Base-by-base conservation (phyloP, 2,329 filamentous ascomycete species). In the Drechslerella stenobrocha region DNA sequence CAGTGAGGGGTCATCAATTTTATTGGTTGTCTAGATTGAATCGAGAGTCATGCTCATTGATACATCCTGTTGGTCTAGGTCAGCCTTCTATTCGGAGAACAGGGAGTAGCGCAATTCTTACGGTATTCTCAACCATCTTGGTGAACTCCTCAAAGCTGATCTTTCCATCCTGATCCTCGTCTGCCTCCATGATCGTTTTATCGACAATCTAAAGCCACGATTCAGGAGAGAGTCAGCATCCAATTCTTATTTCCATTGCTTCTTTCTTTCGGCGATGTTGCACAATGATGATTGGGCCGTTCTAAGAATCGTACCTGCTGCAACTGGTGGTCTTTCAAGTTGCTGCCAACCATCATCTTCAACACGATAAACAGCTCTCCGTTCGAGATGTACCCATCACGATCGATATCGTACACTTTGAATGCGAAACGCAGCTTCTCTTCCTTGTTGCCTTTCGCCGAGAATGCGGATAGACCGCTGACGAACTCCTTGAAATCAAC, bases 291-390 rank as follows among this genome's bases (percentile, higher is more conserved):
- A 11, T 35, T 18, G 26, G 23, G 24, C 35, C 7, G 2, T 22
- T 23, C 26, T 9, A 26, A 24, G 34, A 30, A 50, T 70, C 73
- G 20, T 74, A 80, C 79, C 78, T 92, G 93, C 80, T 98, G 93
- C 76, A 98, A 80, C 80, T 98, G 93, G 79, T 96, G 90, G 77
- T 98, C 93, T 82, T 98, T 98, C 75, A 98, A 80, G 78, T 98
- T 98, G 80, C 89, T 96, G 66, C 93, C 93, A 52, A 98, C 93
- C 93, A 98, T 98, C 93, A 98, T 98, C 87, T 98, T 98, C 75
- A 98, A 83, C 75, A 98, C 93, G 75, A 98, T 97, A 78, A 97
- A 98, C 52, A 98, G 84, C 81, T 98, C 93, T 74, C 93, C 93
- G 78, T 98, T 98, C 81, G 89, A 95, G 76, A 98, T 98, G 80